phyloP scores from a whole-genome alignment of 2,329 filamentous ascomycete genomes.

The Fusarium napiforme region DNA sequence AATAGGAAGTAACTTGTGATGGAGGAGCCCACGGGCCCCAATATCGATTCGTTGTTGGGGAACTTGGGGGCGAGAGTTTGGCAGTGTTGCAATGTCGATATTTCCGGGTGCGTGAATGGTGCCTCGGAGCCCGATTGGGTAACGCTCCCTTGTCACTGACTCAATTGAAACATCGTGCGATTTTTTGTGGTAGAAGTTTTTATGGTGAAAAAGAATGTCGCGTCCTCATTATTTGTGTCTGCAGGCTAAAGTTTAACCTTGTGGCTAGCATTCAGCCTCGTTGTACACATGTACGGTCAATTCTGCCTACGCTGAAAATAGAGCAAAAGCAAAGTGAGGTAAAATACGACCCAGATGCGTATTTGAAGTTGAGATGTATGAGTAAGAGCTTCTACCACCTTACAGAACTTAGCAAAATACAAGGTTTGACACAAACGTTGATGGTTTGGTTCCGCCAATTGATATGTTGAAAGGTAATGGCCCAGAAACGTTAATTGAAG shows the following conservation, averaged over 20 bases:
- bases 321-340: not conserved
- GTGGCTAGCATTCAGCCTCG: not conserved
- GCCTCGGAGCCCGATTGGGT: not conserved
- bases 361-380: not conserved
- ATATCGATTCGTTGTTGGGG: too few species aligned
- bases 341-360: not conserved
- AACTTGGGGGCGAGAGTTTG: not conserved
- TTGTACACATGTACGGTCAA: not conserved
- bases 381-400: not conserved
- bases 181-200: not conserved
- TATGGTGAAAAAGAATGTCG: not conserved
- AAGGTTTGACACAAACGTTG: not conserved
- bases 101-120: not conserved
- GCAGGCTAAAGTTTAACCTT: not conserved
- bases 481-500: not conserved
- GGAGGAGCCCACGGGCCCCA: too few species aligned
- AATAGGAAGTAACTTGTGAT: not conserved
- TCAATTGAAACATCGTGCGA: not conserved
- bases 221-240: not conserved
- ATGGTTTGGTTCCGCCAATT: too few species aligned
- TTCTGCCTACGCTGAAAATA: not conserved
- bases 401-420: not conserved
- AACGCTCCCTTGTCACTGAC: not conserved
- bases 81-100: not conserved
- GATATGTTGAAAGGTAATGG: not conserved